Base-by-base conservation (phyloP, 1,284 basidiomycete species). In the Xerocomus subilludens region DNA sequence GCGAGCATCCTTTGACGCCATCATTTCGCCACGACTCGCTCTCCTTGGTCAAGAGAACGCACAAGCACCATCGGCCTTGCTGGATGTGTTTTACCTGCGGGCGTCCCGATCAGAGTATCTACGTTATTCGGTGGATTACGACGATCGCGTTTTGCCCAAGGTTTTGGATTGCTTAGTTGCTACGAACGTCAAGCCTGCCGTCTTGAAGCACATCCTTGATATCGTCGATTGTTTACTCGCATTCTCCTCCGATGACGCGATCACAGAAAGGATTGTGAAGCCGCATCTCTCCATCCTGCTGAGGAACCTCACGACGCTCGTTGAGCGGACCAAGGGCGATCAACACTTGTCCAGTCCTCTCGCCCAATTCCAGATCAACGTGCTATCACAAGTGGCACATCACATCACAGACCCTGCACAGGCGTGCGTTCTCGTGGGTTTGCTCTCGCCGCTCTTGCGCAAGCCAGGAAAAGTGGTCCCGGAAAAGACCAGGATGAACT, bases 51-150 rank as follows among this genome's bases (percentile, higher is more conserved):
- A 87, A 64, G 98, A 99, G 84, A 98, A 97, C 80, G 96, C 94
- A 0, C 98, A 99, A 84, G 90, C 95, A 0, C 96, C 97, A 0
- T 98, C 97, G 0, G 93, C 96, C 0, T 87, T 98, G 38, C 87
- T 99, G 56, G 96, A 98, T 49, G 88, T 99, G 3, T 94, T 99
- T 83, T 90, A 92, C 74, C 87, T 90, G 7, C 98, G 98, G 93
- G 91, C 95, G 0, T 82, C 87, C 18, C 88, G 90, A 36, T 85
- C 86, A 2, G 88, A 92, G 20, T 35, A 36, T 35, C 23, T 35
- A 33, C 56, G 33, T 36, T 59, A 59, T 25, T 88, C 99, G 32
- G 91, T 93, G 62, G 85, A 90, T 30, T 94, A 92, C 80, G 94
- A 99, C 23, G 78, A 86, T 2, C 86, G 88, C 2, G 88, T 94